phyloP scores from a whole-genome alignment of 805 yeast species.

The Starmerella stigmatis region DNA sequence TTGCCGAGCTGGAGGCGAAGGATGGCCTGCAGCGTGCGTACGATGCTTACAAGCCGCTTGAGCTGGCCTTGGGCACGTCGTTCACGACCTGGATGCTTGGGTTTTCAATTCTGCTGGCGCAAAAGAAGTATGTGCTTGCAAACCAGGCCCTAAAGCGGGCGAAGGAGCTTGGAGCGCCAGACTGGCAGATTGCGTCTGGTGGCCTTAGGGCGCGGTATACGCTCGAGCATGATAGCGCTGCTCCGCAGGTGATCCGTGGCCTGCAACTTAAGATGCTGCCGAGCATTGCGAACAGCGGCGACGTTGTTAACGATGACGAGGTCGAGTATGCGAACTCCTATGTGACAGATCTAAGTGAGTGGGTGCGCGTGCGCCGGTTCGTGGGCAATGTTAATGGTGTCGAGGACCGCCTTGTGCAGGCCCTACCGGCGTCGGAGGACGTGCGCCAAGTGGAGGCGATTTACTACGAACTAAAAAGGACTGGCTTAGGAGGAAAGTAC shows the following conservation, averaged over 20 bases:
- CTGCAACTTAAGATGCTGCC: conserved; percentile 26
- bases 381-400: conserved; percentile 17
- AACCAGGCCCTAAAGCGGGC: conserved; percentile 41
- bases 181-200: conserved; percentile 26
- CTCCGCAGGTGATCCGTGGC: conserved; percentile 38
- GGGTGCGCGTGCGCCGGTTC: conserved; percentile 24
- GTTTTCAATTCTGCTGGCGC: conserved; percentile 36
- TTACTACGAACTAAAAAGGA: conserved; percentile 13
- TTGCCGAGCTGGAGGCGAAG: conserved; percentile 31
- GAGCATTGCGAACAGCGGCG: conserved; percentile 22
- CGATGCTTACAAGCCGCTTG: conserved; percentile 33
- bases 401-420: conserved; percentile 14
- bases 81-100: conserved; percentile 38
- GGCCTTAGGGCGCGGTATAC: conserved; percentile 32
- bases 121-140: conserved; percentile 44
- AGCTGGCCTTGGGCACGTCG: conserved; percentile 11
- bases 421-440: conserved; percentile 3
- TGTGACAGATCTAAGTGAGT: conserved; percentile 24
- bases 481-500: conserved; percentile 13
- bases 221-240: conserved; percentile 31
- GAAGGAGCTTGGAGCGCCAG: conserved; percentile 31
- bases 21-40: conserved; percentile 38
- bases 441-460: conserved; percentile 10
- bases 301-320: conserved; percentile 21
- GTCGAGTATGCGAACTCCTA: conserved; percentile 24